A percentile compares a stretch with the other conserved stretches of the same genome.
These are phyloP conservation scores for Diaporthe velutina DNA, from an alignment of 2,329 filamentous ascomycete genomes.

Conservation along the genomic window DNA sequence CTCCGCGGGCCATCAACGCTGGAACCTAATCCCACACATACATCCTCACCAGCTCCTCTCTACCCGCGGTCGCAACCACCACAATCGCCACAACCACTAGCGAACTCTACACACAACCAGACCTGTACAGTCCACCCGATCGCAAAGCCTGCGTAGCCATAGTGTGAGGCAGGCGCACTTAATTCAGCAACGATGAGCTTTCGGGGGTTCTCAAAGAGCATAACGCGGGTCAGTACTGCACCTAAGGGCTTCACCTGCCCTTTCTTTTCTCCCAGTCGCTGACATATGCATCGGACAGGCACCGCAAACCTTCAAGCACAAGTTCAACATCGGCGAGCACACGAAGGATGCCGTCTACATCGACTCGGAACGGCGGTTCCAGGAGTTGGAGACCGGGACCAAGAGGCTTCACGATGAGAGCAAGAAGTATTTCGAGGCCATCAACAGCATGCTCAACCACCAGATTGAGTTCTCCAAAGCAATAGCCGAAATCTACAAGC, in stretches of 20 bases:
- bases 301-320: slow-evolving; percentile 90
- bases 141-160: slow-evolving; percentile 2
- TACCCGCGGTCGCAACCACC: neutral
- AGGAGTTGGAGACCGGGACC: slow-evolving; percentile 94
- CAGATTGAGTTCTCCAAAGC: slow-evolving; percentile 99
- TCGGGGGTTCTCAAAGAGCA: slow-evolving; percentile 93
- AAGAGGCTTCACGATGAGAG: slow-evolving; percentile 98
- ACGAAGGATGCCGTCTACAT: slow-evolving; percentile 96
- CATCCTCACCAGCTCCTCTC: neutral
- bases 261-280: slow-evolving; percentile 40
- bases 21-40: neutral
- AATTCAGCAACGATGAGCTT: slow-evolving; percentile 81
- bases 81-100: neutral
- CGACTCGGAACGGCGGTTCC: slow-evolving; percentile 93
- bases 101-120: slow-evolving; percentile 5
- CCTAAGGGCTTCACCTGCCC: neutral
- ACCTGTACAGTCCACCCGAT: neutral
- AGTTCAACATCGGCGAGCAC: slow-evolving; percentile 95
- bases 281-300: slow-evolving; percentile 63
- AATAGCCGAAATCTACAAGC: slow-evolving; percentile 97
- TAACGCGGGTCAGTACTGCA: slow-evolving; percentile 77
- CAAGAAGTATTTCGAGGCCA: slow-evolving; percentile 96
- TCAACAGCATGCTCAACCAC: slow-evolving; percentile 97
- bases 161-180: neutral
- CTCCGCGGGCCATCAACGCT: neutral